Conservation (phyloP, 805 yeast genomes). For the Candida cerambycidarum region DNA sequence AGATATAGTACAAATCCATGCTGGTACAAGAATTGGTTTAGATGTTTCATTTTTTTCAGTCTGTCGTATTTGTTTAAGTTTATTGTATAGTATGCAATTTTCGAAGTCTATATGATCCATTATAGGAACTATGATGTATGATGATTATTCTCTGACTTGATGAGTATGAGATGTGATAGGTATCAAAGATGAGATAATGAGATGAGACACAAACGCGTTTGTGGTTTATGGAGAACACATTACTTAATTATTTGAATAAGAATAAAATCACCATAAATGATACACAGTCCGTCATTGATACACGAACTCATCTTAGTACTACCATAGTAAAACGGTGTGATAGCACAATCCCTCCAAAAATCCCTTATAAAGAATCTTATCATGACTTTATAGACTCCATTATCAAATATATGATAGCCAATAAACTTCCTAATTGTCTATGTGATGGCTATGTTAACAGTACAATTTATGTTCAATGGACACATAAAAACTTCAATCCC, state of each 20-base stretch:
- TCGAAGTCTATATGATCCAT: conserved; percentile 44
- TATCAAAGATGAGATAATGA: no score
- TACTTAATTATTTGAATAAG: background rate
- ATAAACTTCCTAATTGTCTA: conserved; percentile 37
- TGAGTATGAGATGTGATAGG: no score
- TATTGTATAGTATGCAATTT: conserved; percentile 44
- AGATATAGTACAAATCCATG: conserved; percentile 50
- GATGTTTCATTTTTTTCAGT: conserved; percentile 17
- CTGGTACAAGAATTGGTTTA: conserved; percentile 31
- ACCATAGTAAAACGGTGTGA: background rate
- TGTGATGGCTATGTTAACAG: conserved; percentile 45
- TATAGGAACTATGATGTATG: no score
- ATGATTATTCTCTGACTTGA: no score
- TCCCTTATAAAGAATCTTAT: conserved; percentile 15
- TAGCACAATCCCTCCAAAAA: background rate
- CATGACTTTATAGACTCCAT: conserved; percentile 42
- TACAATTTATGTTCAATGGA: conserved; percentile 25
- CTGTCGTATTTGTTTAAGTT: conserved; percentile 46
- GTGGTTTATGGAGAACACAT: background rate
- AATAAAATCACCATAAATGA: background rate
- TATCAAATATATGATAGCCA: conserved; percentile 29
- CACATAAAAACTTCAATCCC: conserved; percentile 33
- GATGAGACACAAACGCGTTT: background rate
- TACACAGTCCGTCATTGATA: background rate
- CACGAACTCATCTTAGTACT: background rate